Percentiles rank a stretch among this genome's conserved stretches.
Evolutionary conservation across 345 rosid species (phyloP).

Genomic region (Brassica cretica): DNA sequence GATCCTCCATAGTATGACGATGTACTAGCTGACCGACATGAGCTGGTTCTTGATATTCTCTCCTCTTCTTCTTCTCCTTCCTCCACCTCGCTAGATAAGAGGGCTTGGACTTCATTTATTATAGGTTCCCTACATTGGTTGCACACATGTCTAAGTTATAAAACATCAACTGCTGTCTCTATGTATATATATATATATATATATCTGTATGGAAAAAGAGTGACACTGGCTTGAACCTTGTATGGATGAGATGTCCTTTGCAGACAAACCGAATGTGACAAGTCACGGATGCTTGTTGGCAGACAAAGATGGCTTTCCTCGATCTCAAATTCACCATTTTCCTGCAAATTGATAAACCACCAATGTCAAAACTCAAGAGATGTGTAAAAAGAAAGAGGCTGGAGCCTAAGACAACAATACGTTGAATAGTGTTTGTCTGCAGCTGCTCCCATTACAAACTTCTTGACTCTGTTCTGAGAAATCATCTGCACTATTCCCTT

Average conservation of each 20-base stretch:
- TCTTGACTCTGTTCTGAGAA: not conserved
- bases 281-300: slow-evolving; percentile 54
- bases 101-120: slow-evolving; percentile 38
- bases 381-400: not conserved
- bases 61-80: not conserved
- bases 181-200: not conserved
- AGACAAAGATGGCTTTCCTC: slow-evolving; percentile 65
- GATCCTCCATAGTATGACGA: not conserved
- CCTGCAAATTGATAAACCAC: slow-evolving; percentile 46
- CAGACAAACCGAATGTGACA: slow-evolving; percentile 78
- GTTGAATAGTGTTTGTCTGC: not conserved
- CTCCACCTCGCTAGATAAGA: not conserved
- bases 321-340: slow-evolving; percentile 63
- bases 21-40: not conserved
- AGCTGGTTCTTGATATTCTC: not conserved
- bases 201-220: not conserved
- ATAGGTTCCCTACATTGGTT: slow-evolving; percentile 47
- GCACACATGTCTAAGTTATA: slow-evolving; percentile 16
- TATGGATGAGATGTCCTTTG: slow-evolving; percentile 55
- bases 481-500: not conserved
- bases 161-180: slow-evolving; percentile 18
- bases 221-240: slow-evolving; percentile 51
- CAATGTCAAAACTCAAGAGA: slow-evolving; percentile 4
- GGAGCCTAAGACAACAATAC: not conserved
- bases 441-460: not conserved